These are phyloP conservation scores for Chaetomiaceae sp. DNA, from an alignment of 2,329 filamentous ascomycete genomes.

Conservation along the genomic window DNA sequence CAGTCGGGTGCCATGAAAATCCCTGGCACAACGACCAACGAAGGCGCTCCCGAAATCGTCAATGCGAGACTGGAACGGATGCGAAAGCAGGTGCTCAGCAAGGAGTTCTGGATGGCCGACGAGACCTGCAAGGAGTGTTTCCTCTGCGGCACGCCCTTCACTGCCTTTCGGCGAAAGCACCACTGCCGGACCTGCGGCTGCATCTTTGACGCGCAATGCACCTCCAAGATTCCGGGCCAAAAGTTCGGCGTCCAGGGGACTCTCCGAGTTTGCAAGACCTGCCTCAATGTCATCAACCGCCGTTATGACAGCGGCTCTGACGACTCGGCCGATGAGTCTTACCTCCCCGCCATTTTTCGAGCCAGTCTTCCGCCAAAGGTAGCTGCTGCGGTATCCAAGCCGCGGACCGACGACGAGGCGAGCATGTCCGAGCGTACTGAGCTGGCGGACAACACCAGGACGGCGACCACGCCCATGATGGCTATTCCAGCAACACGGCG, in stretches of 20 bases:
- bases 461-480: conserved; percentile 66
- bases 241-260: conserved; percentile 82
- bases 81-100: conserved; percentile 81
- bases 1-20: conserved; percentile 47
- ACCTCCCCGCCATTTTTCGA: conserved; percentile 60
- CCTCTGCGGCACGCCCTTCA: conserved; percentile 82
- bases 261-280: conserved; percentile 87
- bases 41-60: conserved; percentile 55
- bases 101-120: conserved; percentile 99
- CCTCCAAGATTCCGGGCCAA: conserved; percentile 79
- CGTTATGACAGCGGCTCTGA: conserved; percentile 85
- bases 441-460: conserved; percentile 45
- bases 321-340: conserved; percentile 74
- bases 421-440: conserved; percentile 41
- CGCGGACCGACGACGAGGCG: conserved; percentile 39
- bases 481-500: conserved; percentile 62
- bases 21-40: conserved; percentile 52
- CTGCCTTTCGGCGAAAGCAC: conserved; percentile 91
- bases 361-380: conserved; percentile 45
- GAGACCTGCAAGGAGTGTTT: conserved; percentile 98
- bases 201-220: conserved; percentile 97
- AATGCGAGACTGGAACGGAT: conserved; percentile 64
- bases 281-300: conserved; percentile 84
- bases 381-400: conserved; percentile 32
- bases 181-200: conserved; percentile 96